Conservation (phyloP, 75 land plant genomes). For the Adiantum capillusveneris region DNA sequence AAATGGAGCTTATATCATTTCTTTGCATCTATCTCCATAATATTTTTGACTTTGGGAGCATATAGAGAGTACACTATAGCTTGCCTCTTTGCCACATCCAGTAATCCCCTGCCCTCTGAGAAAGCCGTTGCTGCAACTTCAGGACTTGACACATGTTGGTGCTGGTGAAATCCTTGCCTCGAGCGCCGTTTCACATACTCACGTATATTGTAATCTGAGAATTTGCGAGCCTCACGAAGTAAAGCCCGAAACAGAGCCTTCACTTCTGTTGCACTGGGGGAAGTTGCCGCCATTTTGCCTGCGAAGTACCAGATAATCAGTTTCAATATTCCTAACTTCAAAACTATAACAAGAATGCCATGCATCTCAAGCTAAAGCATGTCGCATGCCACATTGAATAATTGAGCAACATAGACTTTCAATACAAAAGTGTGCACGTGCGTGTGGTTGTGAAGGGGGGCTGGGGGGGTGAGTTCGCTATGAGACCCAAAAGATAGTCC, state of each 20-base stretch:
- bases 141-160: slow-evolving; percentile 29
- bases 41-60: slow-evolving; percentile 61
- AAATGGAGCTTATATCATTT: too few relatives aligned
- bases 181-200: slow-evolving; percentile 69
- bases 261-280: slow-evolving; percentile 40
- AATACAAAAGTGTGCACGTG: too few relatives aligned
- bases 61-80: slow-evolving; percentile 61
- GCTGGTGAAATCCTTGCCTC: slow-evolving; percentile 48
- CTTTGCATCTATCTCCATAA: too few relatives aligned
- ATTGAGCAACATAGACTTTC: too few relatives aligned
- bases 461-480: too few relatives aligned
- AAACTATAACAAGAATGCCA: too few relatives aligned
- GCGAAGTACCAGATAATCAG: too few relatives aligned
- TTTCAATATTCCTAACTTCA: too few relatives aligned
- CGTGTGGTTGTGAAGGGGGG: too few relatives aligned
- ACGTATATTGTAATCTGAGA: slow-evolving; percentile 77
- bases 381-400: too few relatives aligned
- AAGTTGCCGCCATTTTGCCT: slow-evolving; percentile 9
- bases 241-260: slow-evolving; percentile 48
- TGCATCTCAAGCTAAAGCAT: too few relatives aligned
- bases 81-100: slow-evolving; percentile 70
- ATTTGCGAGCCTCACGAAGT: slow-evolving; percentile 47
- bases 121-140: slow-evolving; percentile 33
- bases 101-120: slow-evolving; percentile 54
- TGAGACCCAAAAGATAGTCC: too few relatives aligned